Percentiles rank a stretch among this genome's conserved stretches.
These are phyloP conservation scores for Mycena vitilis DNA, from an alignment of 768 basidiomycete genomes.

Conservation along the genomic window DNA sequence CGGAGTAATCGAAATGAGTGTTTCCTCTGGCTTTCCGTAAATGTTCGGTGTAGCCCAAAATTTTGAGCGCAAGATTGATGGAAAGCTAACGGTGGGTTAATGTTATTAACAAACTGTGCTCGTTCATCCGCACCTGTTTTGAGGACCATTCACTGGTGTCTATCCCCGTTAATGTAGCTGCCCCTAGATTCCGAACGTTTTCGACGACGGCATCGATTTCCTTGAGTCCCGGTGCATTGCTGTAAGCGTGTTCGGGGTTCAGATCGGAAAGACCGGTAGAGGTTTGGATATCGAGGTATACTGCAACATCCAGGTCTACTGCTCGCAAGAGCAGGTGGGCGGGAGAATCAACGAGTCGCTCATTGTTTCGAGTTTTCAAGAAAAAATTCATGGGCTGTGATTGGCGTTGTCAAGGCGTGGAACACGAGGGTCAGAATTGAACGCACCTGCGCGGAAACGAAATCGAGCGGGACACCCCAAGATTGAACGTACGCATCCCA, in stretches of 20 bases:
- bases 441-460: constrained; percentile 59
- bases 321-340: constrained; percentile 53
- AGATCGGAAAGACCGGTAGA: constrained; percentile 4
- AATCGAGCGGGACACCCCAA: constrained; percentile 49
- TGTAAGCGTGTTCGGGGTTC: constrained; percentile 28
- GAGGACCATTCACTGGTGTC: constrained; percentile 15
- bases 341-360: constrained; percentile 39
- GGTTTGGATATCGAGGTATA: constrained; percentile 51
- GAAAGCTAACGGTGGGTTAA: constrained; percentile 41
- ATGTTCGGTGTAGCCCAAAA: constrained; percentile 53
- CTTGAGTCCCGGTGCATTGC: constrained; percentile 34
- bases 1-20: constrained; percentile 71
- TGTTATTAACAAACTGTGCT: neutral
- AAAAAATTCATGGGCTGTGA: constrained; percentile 66
- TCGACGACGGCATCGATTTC: constrained; percentile 35
- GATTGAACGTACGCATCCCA: constrained; percentile 38
- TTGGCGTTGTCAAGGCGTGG: constrained; percentile 29
- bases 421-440: constrained; percentile 35
- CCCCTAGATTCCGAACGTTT: constrained; percentile 31
- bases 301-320: constrained; percentile 54
- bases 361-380: constrained; percentile 50
- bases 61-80: constrained; percentile 46
- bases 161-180: constrained; percentile 31
- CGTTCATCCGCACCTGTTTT: constrained; percentile 41
- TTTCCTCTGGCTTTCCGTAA: constrained; percentile 56